Evolutionary conservation across 2,329 filamentous ascomycete species (phyloP), one percentile per base, ranked within the genome.

Genomic region (Trematosphaeria pertusa): DNA sequence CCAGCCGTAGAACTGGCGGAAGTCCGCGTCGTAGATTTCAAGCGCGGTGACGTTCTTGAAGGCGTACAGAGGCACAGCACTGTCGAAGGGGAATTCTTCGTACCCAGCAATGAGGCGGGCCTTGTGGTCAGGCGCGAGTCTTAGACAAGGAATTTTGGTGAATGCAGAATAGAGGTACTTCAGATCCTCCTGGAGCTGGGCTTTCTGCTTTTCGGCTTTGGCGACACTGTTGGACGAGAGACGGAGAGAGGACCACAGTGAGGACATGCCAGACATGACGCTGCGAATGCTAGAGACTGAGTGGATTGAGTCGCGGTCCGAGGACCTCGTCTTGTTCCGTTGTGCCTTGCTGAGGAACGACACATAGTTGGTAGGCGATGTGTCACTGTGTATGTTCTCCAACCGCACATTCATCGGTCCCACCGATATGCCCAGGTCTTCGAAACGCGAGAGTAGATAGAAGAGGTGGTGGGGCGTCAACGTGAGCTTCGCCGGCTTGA

Each of bases 141-240:
- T 86, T 54, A 99, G 78, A 66, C 90, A 96, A 0, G 94, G 94
- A 33, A 99, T 96, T 76, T 97, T 99, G 65, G 94, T 99, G 69
- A 97, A 99, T 46, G 94, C 91, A 32, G 94, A 97, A 76, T 97
- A 99, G 24, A 99, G 80, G 71, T 99, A 97, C 72, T 93, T 97
- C 59, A 97, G 77, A 70, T 99, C 94, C 46, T 88, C 85, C 67
- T 94, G 86, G 45, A 94, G 90, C 88, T 47, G 87, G 3, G 59
- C 87, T 73, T 95, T 96, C 70, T 94, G 91, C 68, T 91, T 91
- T 73, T 97, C 94, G 26, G 86, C 89, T 68, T 92, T 89, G 56
- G 91, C 87, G 38, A 85, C 84, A 32, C 88, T 87, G 62, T 90
- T 90, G 72, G 87, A 88, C 34, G 89, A 87, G 50, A 97, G 83